These are phyloP conservation scores for Saturnispora hagleri DNA, from an alignment of 805 yeast species.

Conservation along the genomic window DNA sequence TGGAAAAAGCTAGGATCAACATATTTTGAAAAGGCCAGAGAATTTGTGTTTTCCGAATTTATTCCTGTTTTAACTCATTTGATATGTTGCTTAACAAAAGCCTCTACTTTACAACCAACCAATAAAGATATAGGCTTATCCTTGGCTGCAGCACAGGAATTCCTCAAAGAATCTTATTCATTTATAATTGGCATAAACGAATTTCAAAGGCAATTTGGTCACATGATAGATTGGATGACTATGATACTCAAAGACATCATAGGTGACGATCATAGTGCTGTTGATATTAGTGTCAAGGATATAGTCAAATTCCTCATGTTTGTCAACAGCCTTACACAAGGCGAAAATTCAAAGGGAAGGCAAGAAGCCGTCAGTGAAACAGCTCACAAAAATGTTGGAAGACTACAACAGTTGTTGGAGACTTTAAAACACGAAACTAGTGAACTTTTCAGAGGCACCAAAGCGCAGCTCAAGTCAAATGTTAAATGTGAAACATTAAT, in stretches of 20 bases:
- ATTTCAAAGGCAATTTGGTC: slow-evolving; percentile 38
- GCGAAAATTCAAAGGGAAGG: neutral
- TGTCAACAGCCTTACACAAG: slow-evolving; percentile 10
- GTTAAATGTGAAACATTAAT: neutral
- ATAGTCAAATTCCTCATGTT: slow-evolving; percentile 26
- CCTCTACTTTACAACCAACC: neutral
- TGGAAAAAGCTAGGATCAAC: slow-evolving; percentile 43
- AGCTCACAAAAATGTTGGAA: neutral
- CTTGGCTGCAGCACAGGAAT: slow-evolving; percentile 6
- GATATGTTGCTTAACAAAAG: slow-evolving; percentile 17
- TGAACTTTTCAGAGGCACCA: neutral
- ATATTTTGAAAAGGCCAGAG: slow-evolving; percentile 42
- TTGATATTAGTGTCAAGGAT: slow-evolving; percentile 18
- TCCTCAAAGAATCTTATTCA: slow-evolving; percentile 29
- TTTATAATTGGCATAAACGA: slow-evolving; percentile 36
- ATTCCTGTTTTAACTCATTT: slow-evolving; percentile 50
- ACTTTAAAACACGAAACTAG: neutral
- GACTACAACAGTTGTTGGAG: neutral
- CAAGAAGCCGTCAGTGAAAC: neutral
- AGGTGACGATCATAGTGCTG: slow-evolving; percentile 29
- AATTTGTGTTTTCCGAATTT: slow-evolving; percentile 38
- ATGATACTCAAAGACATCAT: slow-evolving; percentile 29
- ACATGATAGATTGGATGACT: slow-evolving; percentile 37
- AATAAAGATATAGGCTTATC: neutral
- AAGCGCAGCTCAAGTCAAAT: neutral